These are phyloP conservation scores for Naganishia sp. DNA, from an alignment of 1,284 basidiomycete species.

Conservation along the genomic window DNA sequence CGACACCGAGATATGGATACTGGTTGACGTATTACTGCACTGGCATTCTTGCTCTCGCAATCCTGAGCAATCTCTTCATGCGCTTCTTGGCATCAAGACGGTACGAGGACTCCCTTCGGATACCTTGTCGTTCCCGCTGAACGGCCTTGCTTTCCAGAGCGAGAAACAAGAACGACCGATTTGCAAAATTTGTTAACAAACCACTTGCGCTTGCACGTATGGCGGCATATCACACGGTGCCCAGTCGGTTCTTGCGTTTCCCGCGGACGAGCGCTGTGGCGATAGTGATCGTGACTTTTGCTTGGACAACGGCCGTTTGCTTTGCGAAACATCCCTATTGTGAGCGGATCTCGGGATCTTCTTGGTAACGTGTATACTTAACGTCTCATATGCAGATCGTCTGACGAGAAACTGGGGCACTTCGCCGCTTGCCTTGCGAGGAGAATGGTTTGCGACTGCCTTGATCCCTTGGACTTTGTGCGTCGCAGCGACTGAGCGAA, in stretches of 20 bases:
- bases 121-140: not conserved
- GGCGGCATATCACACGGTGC: constrained; percentile 19
- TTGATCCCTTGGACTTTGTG: constrained; percentile 29
- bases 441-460: constrained; percentile 28
- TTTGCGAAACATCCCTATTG: constrained; percentile 28
- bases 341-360: not conserved
- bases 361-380: not conserved
- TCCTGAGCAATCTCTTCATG: constrained; percentile 18
- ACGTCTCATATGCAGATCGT: constrained; percentile 2
- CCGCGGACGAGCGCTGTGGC: constrained; percentile 7
- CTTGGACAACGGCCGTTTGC: constrained; percentile 15
- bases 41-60: constrained; percentile 7
- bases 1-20: constrained; percentile 19
- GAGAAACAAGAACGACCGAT: constrained; percentile 20
- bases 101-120: not conserved
- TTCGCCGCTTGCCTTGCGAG: constrained; percentile 19
- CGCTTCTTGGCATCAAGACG: constrained; percentile 20
- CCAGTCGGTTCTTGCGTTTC: constrained; percentile 23
- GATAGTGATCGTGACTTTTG: constrained; percentile 8
- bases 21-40: constrained; percentile 29
- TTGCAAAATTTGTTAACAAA: constrained; percentile 15
- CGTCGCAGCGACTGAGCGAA: not conserved
- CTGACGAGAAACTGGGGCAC: constrained; percentile 22
- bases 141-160: not conserved
- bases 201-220: constrained; percentile 15